phyloP scores from a whole-genome alignment of 768 basidiomycete species.

The Russula brevipes region DNA sequence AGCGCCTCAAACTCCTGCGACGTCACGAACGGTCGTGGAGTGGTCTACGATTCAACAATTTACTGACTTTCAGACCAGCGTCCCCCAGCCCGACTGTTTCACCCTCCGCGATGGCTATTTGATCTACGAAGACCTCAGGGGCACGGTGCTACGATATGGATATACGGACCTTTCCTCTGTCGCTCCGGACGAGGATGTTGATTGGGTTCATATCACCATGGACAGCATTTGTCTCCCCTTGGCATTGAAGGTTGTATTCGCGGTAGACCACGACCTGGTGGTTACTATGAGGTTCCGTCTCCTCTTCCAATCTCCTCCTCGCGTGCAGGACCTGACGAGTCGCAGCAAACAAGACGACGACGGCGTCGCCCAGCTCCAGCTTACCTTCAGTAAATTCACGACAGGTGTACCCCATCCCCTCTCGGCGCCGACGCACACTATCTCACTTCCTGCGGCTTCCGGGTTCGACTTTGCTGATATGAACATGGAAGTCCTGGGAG shows the following conservation, averaged over 20 bases:
- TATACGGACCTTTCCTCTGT: conserved; percentile 11
- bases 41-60: not conserved
- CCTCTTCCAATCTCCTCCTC: not conserved
- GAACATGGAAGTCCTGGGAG: conserved; percentile 5
- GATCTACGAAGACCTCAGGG: not conserved
- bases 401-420: conserved; percentile 11
- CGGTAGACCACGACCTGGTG: conserved; percentile 13
- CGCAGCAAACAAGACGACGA: not conserved
- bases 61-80: not conserved
- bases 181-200: not conserved
- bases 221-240: not conserved
- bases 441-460: conserved; percentile 3
- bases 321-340: not conserved
- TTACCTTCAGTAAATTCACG: conserved; percentile 10
- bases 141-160: not conserved
- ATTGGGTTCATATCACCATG: conserved; percentile 2
- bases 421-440: not conserved
- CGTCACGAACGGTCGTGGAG: conserved; percentile 14
- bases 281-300: not conserved
- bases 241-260: not conserved
- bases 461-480: conserved; percentile 1
- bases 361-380: not conserved
- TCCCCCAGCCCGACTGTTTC: not conserved
- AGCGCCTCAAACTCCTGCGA: conserved; percentile 12
- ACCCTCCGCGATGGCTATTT: conserved; percentile 14